A percentile compares a stretch with the other conserved stretches of the same genome.
These are phyloP conservation scores for Xylaria bambusicola DNA, from an alignment of 495 filamentous ascomycete genomes.

Conservation along the genomic window DNA sequence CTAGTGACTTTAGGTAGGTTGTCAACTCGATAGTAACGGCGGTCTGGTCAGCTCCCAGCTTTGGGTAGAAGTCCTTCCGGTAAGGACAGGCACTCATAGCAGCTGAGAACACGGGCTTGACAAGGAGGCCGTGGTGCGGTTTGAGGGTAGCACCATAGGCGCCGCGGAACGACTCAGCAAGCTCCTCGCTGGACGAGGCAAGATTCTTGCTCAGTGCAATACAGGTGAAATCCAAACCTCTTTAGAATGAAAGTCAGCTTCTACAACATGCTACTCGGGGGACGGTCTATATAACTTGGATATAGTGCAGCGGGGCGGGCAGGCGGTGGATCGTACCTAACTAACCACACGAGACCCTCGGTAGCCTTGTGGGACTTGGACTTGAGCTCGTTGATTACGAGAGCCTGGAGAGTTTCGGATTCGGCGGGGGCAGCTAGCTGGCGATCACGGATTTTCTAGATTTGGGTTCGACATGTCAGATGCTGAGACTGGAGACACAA, in stretches of 20 bases:
- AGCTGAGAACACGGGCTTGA: slow-evolving; percentile 86
- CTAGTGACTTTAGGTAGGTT: slow-evolving; percentile 71
- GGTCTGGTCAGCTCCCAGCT: slow-evolving; percentile 69
- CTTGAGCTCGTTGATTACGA: slow-evolving; percentile 84
- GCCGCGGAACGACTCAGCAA: slow-evolving; percentile 78
- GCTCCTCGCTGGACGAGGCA: slow-evolving; percentile 65
- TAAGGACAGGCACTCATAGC: slow-evolving; percentile 93
- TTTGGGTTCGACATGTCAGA: slow-evolving; percentile 17
- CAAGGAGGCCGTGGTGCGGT: slow-evolving; percentile 80
- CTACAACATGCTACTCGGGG: background rate
- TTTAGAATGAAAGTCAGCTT: slow-evolving; percentile 35
- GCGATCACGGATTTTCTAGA: slow-evolving; percentile 86
- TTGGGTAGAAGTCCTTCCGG: slow-evolving; percentile 84
- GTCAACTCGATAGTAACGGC: slow-evolving; percentile 63
- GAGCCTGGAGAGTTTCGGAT: slow-evolving; percentile 78
- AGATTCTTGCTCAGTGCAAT: slow-evolving; percentile 79
- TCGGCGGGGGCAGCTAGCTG: slow-evolving; percentile 74
- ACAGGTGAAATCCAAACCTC: slow-evolving; percentile 89
- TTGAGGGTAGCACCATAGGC: slow-evolving; percentile 87
- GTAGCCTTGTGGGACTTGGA: slow-evolving; percentile 80
- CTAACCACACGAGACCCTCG: slow-evolving; percentile 89
- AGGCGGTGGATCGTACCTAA: too few species aligned
- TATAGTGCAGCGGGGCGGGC: too few species aligned
- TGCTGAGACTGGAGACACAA: background rate
- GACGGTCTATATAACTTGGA: too few species aligned